Percentiles rank a stretch among this genome's conserved stretches.
These are phyloP conservation scores for Cronartium ribicola DNA, from an alignment of 1,284 basidiomycete species.

Conservation along the genomic window DNA sequence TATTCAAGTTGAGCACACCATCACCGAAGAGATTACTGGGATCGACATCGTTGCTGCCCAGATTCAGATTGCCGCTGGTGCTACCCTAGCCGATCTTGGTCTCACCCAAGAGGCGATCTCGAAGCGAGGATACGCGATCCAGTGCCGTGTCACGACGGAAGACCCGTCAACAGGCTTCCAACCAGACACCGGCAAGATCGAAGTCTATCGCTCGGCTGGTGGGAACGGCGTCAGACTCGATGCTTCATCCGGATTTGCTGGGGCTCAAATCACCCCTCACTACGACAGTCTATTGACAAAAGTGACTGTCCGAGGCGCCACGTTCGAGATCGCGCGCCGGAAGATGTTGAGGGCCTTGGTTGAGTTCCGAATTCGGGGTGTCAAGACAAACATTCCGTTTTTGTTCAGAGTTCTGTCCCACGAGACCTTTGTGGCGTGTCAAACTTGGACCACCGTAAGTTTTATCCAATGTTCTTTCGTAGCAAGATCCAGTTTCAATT, in stretches of 20 bases:
- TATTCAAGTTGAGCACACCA: slow-evolving; percentile 96
- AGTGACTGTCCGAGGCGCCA: slow-evolving; percentile 90
- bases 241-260: slow-evolving; percentile 94
- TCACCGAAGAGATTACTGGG: slow-evolving; percentile 90
- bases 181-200: slow-evolving; percentile 98
- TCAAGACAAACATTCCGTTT: slow-evolving; percentile 88
- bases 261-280: slow-evolving; percentile 99
- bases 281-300: slow-evolving; percentile 98
- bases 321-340: slow-evolving; percentile 94
- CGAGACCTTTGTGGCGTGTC: slow-evolving; percentile 88
- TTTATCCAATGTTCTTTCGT: slow-evolving; percentile 52
- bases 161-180: slow-evolving; percentile 87
- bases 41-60: slow-evolving; percentile 98
- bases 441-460: slow-evolving; percentile 92
- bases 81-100: slow-evolving; percentile 89
- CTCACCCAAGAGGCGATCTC: slow-evolving; percentile 94
- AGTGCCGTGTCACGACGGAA: slow-evolving; percentile 99
- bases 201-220: slow-evolving; percentile 96
- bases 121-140: slow-evolving; percentile 95
- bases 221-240: slow-evolving; percentile 98
- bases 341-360: slow-evolving; percentile 99
- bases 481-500: background rate
- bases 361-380: slow-evolving; percentile 98
- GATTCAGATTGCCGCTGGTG: slow-evolving; percentile 97
- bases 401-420: slow-evolving; percentile 97